These are phyloP conservation scores for Delphinella strobiligena DNA, from an alignment of 2,329 filamentous ascomycete genomes.

Conservation along the genomic window DNA sequence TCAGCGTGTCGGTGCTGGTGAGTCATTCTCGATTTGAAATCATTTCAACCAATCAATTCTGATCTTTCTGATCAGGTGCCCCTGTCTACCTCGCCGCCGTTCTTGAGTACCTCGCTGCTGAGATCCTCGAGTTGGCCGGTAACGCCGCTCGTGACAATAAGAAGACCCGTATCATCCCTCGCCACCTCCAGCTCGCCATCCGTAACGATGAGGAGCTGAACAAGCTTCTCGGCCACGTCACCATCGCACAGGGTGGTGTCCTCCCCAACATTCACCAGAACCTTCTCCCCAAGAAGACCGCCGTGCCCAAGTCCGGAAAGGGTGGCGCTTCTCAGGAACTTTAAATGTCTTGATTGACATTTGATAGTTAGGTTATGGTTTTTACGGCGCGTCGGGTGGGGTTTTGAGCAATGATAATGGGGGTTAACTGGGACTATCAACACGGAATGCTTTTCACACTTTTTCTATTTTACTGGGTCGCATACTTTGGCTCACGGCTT, in stretches of 20 bases:
- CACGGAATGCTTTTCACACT: neutral
- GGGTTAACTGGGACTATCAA: conserved; percentile 11
- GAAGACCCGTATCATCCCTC: conserved; percentile 99
- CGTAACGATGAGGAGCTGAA: conserved; percentile 99
- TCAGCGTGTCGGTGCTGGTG: conserved; percentile 95
- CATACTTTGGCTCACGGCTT: neutral
- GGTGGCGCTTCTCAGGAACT: conserved; percentile 92
- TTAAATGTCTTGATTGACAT: conserved; percentile 41
- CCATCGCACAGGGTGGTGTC: conserved; percentile 94
- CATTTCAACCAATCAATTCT: conserved; percentile 9
- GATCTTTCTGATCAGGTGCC: conserved; percentile 43
- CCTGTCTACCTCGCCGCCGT: conserved; percentile 96
- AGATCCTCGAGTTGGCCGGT: conserved; percentile 97
- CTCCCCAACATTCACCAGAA: conserved; percentile 97
- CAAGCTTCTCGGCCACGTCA: conserved; percentile 93
- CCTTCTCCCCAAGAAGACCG: conserved; percentile 97
- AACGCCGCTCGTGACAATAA: conserved; percentile 99
- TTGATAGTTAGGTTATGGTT: conserved; percentile 9
- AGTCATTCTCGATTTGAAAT: conserved; percentile 19
- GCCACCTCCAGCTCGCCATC: conserved; percentile 98
- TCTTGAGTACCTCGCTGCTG: conserved; percentile 94
- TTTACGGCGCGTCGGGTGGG: conserved; percentile 10
- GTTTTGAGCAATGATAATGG: conserved; percentile 12
- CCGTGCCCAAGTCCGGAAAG: conserved; percentile 43
- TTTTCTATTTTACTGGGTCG: conserved; percentile 6